Evolutionary conservation across 352 stramenopile genomes (phyloP).

Genomic region (Phytopythium chamaehyphon): DNA sequence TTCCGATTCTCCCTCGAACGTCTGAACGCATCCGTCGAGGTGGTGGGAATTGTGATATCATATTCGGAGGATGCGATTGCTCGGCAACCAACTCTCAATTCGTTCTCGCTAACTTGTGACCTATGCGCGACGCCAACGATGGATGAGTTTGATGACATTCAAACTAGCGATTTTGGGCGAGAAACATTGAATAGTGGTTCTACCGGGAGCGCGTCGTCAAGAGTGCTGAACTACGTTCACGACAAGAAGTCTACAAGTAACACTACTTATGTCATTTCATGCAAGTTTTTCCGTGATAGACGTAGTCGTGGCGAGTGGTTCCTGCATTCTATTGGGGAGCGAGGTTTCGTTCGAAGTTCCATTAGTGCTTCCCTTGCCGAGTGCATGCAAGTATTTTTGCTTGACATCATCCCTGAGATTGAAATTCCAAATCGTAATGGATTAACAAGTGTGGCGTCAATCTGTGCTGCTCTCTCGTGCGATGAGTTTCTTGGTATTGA

Average conservation of each 20-base stretch:
- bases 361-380: constrained; percentile 41
- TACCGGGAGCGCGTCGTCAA: not conserved
- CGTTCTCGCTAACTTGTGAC: constrained; percentile 42
- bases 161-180: too few relatives aligned
- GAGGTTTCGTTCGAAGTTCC: constrained; percentile 26
- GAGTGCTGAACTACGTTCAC: constrained; percentile 21
- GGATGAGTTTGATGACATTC: constrained; percentile 12
- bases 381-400: constrained; percentile 51
- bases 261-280: constrained; percentile 22
- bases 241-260: constrained; percentile 16
- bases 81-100: constrained; percentile 30
- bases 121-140: constrained; percentile 7
- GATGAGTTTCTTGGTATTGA: constrained; percentile 60
- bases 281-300: constrained; percentile 49
- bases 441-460: constrained; percentile 49
- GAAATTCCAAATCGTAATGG: constrained; percentile 59
- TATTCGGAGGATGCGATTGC: constrained; percentile 53
- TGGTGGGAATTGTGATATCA: constrained; percentile 39
- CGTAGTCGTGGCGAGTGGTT: constrained; percentile 27
- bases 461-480: constrained; percentile 56
- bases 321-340: not conserved
- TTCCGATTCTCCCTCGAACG: constrained; percentile 30
- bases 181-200: not conserved
- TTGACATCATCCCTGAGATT: constrained; percentile 69
- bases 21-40: constrained; percentile 43